Evolutionary conservation across 139 green algal genomes (phyloP).

Genomic region (Chlamydomonas applanata): DNA sequence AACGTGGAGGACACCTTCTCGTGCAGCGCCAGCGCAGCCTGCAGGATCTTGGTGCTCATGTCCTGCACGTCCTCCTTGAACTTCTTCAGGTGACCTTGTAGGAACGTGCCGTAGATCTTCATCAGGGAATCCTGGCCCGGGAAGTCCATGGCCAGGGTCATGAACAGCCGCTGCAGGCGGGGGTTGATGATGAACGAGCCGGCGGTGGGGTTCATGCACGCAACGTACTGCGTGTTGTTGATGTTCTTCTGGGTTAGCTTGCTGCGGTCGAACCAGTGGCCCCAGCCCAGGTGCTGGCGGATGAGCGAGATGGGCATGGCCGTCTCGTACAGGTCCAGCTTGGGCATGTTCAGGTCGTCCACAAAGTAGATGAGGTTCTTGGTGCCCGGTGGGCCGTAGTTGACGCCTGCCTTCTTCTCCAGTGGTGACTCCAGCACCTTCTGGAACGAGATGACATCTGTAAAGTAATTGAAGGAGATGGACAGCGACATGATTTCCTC

Average conservation of each 20-base stretch:
- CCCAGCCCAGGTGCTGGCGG: constrained; percentile 88
- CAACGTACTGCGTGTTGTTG: constrained; percentile 83
- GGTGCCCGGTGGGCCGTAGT: constrained; percentile 80
- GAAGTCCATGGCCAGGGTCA: constrained; percentile 88
- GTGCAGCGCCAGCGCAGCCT: constrained; percentile 80
- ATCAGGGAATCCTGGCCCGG: constrained; percentile 83
- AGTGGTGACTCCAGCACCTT: constrained; percentile 81
- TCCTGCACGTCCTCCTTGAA: constrained; percentile 68
- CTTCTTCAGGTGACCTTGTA: constrained; percentile 68
- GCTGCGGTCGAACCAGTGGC: constrained; percentile 85
- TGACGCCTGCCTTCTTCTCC: constrained; percentile 90
- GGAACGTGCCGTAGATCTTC: constrained; percentile 89
- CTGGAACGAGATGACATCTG: constrained; percentile 35
- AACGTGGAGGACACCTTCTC: constrained; percentile 80
- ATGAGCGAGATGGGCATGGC: constrained; percentile 90
- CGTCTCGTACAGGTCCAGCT: constrained; percentile 87
- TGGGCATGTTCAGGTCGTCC: constrained; percentile 90
- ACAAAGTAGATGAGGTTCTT: constrained; percentile 91
- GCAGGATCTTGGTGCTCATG: constrained; percentile 72
- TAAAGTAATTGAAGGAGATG: constrained; percentile 93
- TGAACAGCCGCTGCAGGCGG: constrained; percentile 89
- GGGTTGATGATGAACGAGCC: constrained; percentile 90
- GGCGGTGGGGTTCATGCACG: constrained; percentile 90
- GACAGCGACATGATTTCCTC: constrained; percentile 71
- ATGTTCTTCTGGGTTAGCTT: constrained; percentile 94